Evolutionary conservation across 2,329 filamentous ascomycete species (phyloP), one percentile per base, ranked within the genome.

Genomic region (Arthrobotrys sphaeroides): DNA sequence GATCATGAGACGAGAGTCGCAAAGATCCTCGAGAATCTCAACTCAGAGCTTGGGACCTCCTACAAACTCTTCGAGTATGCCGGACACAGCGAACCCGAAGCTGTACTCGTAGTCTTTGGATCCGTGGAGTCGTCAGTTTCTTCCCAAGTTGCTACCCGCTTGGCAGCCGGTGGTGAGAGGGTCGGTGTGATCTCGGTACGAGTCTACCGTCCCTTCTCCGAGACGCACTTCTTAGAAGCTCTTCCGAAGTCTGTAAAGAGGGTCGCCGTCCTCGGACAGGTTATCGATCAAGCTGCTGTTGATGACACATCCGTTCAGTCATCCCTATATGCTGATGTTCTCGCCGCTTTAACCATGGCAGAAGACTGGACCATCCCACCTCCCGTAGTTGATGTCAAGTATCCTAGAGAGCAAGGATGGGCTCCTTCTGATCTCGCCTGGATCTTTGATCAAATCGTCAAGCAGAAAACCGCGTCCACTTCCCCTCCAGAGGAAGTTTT

Each of bases 21-120:
- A 47, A 88, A 89, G 78, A 84, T 94, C 5, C 85, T 96, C 59
- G 87, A 88, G 77, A 87, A 90, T 20, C 90, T 96, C 84, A 99
- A 98, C 83, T 88, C 89, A 77, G 93, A 98, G 84, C 89, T 99
- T 22, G 95, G 94, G 72, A 98, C 95, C 47, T 90, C 94, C 78
- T 99, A 99, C 82, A 88, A 90, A 80, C 89, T 93, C 5, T 99
- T 98, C 80, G 95, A 99, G 84, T 99, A 99, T 84, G 88, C 90
- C 80, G 95, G 95, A 22, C 93, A 98, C 81, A 85, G 88, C 55
- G 85, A 89, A 45, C 89, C 95, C 2, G 91, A 94, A 78, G 89
- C 90, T 7, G 93, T 99, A 13, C 85, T 98, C 33, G 93, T 98
- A 28, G 91, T 93, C 47, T 97, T 99, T 80, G 95, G 95, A 79